These are phyloP conservation scores for Starmerella tilneyi DNA, from an alignment of 805 yeast genomes.

Conservation along the genomic window DNA sequence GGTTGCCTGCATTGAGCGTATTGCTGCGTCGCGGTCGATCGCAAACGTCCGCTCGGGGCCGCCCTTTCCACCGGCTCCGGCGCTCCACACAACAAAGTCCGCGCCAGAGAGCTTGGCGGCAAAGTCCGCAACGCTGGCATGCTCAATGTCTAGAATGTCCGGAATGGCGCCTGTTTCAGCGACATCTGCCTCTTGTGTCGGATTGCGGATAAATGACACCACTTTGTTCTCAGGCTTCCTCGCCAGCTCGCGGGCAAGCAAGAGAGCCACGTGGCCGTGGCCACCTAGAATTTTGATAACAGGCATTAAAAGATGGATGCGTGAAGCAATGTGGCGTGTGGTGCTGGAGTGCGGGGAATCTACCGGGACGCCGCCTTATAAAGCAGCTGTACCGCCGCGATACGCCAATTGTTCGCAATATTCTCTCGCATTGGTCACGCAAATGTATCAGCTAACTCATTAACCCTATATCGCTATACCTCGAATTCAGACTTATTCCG, in stretches of 20 bases:
- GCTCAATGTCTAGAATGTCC: slow-evolving; percentile 35
- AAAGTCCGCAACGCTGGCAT: slow-evolving; percentile 31
- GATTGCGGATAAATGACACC: slow-evolving; percentile 38
- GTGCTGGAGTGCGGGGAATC: too few relatives aligned
- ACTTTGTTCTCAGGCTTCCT: slow-evolving; percentile 29
- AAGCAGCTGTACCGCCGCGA: too few relatives aligned
- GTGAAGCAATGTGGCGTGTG: too few relatives aligned
- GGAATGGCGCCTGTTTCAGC: slow-evolving; percentile 32
- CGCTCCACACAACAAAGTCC: slow-evolving; percentile 50
- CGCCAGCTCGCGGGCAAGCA: slow-evolving; percentile 33
- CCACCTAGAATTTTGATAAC: slow-evolving; percentile 46
- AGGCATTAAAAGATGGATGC: slow-evolving; percentile 4
- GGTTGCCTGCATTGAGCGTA: slow-evolving; percentile 47
- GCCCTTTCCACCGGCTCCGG: slow-evolving; percentile 50
- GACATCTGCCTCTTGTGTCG: slow-evolving; percentile 38
- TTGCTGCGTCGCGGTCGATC: slow-evolving; percentile 55
- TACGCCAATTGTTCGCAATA: too few relatives aligned
- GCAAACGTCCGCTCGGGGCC: slow-evolving; percentile 38
- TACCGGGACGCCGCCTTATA: too few relatives aligned
- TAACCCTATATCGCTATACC: too few relatives aligned
- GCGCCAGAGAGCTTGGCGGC: slow-evolving; percentile 37
- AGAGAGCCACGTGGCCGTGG: slow-evolving; percentile 50
- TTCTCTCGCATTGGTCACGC: too few relatives aligned
- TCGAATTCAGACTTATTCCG: too few relatives aligned
- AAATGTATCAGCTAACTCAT: too few relatives aligned